Evolutionary conservation across 2,329 filamentous ascomycete genomes (phyloP).

Genomic region (Aureobasidium sp.): DNA sequence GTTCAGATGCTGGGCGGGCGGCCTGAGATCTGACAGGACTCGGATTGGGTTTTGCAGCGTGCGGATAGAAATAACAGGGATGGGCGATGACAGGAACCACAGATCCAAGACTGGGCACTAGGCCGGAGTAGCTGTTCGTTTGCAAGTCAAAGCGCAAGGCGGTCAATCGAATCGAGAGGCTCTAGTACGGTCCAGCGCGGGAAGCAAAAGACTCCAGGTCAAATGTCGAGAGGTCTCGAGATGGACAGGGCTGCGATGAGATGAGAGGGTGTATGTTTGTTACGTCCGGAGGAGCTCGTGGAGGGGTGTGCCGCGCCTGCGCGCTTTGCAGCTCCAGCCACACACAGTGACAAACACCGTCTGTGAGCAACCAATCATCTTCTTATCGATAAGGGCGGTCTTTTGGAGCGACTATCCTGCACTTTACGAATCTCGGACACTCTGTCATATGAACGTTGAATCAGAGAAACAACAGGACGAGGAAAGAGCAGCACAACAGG

Average conservation of each 20-base stretch:
- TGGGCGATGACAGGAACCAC: background rate
- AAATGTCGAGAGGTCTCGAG: too few relatives aligned
- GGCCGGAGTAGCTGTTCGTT: slow-evolving; percentile 7
- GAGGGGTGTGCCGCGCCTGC: too few relatives aligned
- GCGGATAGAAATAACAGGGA: slow-evolving; percentile 7
- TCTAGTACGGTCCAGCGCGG: slow-evolving; percentile 13
- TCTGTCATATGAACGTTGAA: too few relatives aligned
- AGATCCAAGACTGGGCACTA: slow-evolving; percentile 6
- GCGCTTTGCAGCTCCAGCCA: slow-evolving; percentile 2
- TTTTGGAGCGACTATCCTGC: too few relatives aligned
- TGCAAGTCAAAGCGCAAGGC: slow-evolving; percentile 14
- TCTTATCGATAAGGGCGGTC: slow-evolving; percentile 16
- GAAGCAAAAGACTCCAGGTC: slow-evolving; percentile 3
- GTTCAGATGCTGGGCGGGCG: background rate
- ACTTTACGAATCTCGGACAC: too few relatives aligned
- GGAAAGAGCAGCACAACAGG: too few relatives aligned
- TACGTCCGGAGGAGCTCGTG: too few relatives aligned
- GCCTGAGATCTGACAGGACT: background rate
- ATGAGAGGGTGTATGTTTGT: too few relatives aligned
- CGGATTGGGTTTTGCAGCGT: background rate
- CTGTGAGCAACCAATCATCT: background rate
- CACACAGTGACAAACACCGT: background rate
- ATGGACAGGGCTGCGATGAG: too few relatives aligned
- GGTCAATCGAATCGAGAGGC: background rate
- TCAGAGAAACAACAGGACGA: too few relatives aligned